Evolutionary conservation across 2,329 filamentous ascomycete species (phyloP).

Genomic region (Calcarisporium arbuscula): DNA sequence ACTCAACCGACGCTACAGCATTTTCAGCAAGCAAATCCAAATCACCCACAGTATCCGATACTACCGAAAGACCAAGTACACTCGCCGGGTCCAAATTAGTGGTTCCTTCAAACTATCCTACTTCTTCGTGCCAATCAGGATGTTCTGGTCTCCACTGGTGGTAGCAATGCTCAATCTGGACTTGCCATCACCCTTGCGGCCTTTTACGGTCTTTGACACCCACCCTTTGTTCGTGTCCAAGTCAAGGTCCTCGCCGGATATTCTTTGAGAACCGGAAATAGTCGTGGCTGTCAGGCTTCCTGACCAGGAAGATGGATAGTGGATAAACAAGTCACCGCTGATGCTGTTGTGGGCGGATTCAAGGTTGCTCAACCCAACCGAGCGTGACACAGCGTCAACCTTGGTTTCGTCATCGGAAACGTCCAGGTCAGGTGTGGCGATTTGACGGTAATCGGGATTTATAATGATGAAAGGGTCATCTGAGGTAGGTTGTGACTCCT

Average conservation of each 20-base stretch:
- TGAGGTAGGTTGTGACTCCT: slow-evolving; percentile 2
- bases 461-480: slow-evolving; percentile 16
- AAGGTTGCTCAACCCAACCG: slow-evolving; percentile 27
- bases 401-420: slow-evolving; percentile 1
- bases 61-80: too few species aligned
- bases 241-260: slow-evolving; percentile 36
- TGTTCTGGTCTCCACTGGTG: slow-evolving; percentile 22
- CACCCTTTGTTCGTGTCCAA: slow-evolving; percentile 27
- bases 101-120: too few species aligned
- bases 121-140: slow-evolving; percentile 18
- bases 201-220: slow-evolving; percentile 24
- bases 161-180: slow-evolving; percentile 26
- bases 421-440: neutral
- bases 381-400: too few species aligned
- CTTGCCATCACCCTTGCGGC: slow-evolving; percentile 33
- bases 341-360: slow-evolving; percentile 36
- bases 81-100: too few species aligned
- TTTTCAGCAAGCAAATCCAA: too few species aligned
- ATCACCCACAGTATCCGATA: too few species aligned
- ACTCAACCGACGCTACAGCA: too few species aligned
- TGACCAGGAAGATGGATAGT: slow-evolving; percentile 44
- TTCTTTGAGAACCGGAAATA: slow-evolving; percentile 32
- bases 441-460: slow-evolving; percentile 2
- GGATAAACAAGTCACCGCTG: slow-evolving; percentile 35
- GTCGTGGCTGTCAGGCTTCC: slow-evolving; percentile 35